Base-by-base conservation (phyloP, 352 stramenopile genomes). In the Phytopythium delawarense region DNA sequence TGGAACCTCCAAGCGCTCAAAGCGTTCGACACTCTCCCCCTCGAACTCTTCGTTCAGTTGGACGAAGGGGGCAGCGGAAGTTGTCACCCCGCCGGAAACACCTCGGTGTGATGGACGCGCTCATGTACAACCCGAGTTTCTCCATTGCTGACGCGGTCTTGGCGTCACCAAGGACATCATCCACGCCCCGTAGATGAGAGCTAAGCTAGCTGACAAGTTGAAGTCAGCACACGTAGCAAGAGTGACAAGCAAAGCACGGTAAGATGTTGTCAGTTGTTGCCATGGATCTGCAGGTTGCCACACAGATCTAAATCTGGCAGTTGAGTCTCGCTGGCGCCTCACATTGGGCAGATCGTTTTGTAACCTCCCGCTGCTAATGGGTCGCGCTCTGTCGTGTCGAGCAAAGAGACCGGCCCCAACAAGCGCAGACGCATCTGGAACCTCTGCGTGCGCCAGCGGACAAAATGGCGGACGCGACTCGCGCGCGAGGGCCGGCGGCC, bases 401-500 rank as follows among this genome's bases (percentile, higher is more conserved):
- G 16, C 56, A 58, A 57, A 20, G 42, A 7, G 7, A 4, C 34
- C 18, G 21, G 15, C 58, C 35, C 23, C 35, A 9, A 18, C 49
- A 25, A 20, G 4, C n/a, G 34, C 16, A 39, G 20, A 18, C 48
- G 48, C 44, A 52, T 15, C 55, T 18, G 16, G 6, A n/a, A 4
- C 34, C 9, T 13, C 8, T 8, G 37, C 37, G 45, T 48, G 51
- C 21, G 40, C 32, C 21, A 23, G 13, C 39, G 32, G 11, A n/a
- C 4, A 42, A 34, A 8, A 80, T 80, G 72, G 66, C 69, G 45
- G 72, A 80, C 42, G 40, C 67, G 11, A 50, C 64, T 45, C 72
- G 72, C n/a, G 16, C 66, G 18, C 70, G 65, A 40, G 62, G 32
- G n/a, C 44, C 62, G 30, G 42, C 60, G 53, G 62, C 59, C 21